Base-by-base conservation (phyloP, 2,329 filamentous ascomycete genomes). In the Ciborinia camelliae region DNA sequence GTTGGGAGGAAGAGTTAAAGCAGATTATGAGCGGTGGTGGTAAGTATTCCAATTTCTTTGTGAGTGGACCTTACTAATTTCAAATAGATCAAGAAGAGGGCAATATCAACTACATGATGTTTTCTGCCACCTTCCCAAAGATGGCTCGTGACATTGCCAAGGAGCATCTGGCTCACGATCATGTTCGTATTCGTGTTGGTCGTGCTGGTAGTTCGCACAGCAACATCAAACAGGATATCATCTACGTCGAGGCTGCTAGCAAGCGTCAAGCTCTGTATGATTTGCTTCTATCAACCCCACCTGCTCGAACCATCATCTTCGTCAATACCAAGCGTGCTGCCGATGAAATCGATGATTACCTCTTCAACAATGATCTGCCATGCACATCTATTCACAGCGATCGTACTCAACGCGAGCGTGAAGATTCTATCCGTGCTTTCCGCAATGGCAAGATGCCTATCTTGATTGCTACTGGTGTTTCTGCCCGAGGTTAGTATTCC, bases 121-220 rank as follows among this genome's bases (percentile, higher is more conserved):
- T 98, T 76, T 97, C 92, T 0, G 95, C 95, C 0, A 98, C 95
- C 0, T 98, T 99, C 77, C 91, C 93, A 48, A 92, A 90, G 79
- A 80, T 80, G 0, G 86, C 91, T 68, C 91, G 92, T 37, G 82
- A 89, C 30, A 79, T 98, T 18, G 94, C 93, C 14, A 87, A 86
- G 65, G 82, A 90, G 35, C 90, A 93, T 73, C 85, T 99, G 65
- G 81, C 88, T 0, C 81, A 85, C 14, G 86, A 91, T 50, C 87
- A 92, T 72, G 82, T 96, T 59, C 90, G 90, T 28, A 87, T 99
- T 76, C 89, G 88, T 51, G 90, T 98, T 68, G 95, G 95, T 37
- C 91, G 94, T 72, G 86, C 92, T 32, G 95, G 95, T 41, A 91
- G 89, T 69, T 87, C 90, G 0, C 92, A 96, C 61, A 77, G 79